Evolutionary conservation across 306 rosid genomes (phyloP), one percentile per base, ranked within the genome.

Genomic region (Alnus glutinosa): DNA sequence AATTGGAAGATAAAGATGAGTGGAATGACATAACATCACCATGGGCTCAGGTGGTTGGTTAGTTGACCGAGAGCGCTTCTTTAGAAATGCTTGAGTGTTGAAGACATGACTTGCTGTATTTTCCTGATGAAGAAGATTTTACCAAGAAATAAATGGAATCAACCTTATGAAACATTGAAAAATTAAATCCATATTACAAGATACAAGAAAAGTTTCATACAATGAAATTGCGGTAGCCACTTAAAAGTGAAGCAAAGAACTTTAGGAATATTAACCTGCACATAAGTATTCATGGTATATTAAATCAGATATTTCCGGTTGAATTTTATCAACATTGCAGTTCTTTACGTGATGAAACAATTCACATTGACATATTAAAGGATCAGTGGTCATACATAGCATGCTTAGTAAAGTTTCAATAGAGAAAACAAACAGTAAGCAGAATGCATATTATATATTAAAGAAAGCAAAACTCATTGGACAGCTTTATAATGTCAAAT

Each of bases 151-250:
- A 72, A 19, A 19, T 16, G 55, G 75, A 30, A 74, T 46, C 37
- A 54, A 69, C 2, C 16, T 55, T 74, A 74, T 42, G 37, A 52
- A 84, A 54, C 15, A 44, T 81, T 79, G 51, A 70, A 62, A 82
- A 76, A 70, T 73, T 64, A 80, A 77, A 74, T 74, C 75, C 52
- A 72, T 9, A 42, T 4, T 63, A 75, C 18, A 74, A 75, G 74
- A 79, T 75, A 42, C 78, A 76, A 86, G 77, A 71, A 55, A 69
- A 51, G 64, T 14, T 71, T 55, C 97, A 79, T 95, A 95, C 99
- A 49, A 93, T 83, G 87, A 93, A 95, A 86, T 95, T 95, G 86
- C 94, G 99, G 76, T 95, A 95, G 75, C 99, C 99, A 78, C 98
- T 95, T 87, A 95, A 76, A 85, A 95, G 87, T 51, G 92, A 90